Evolutionary conservation across 202 grass and related monocot genomes (phyloP), one percentile per base, ranked within the genome.

Genomic region (Cymbopogon flexuosus): DNA sequence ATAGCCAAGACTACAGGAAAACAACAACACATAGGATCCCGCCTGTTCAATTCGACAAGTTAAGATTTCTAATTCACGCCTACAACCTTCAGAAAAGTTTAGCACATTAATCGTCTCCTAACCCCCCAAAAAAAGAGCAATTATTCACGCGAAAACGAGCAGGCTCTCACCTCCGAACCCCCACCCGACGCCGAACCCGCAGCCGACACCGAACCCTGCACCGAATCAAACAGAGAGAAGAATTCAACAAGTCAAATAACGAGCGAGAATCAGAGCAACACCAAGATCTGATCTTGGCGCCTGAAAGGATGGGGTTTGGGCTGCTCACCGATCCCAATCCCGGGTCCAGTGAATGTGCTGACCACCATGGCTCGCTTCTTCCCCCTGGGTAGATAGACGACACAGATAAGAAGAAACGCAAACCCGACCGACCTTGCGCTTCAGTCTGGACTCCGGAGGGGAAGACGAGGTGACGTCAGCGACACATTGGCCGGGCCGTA

Each of bases 101-200:
- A 81, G 61, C 19, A 11, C 18, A 5, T 33, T 68, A 23, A 64
- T 54, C 16, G 14, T 66, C 59, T 18, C 33, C 23, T 23, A 29
- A 1, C 33, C 33, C 33, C 5, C 10, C 11, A 18, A 19, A 0
- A 16, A 72, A n/a, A 57, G 63, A 2, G 21, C 18, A 58, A n/a
- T 10, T 8, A 47, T 5, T 0, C 12, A 68, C 54, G 36, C 4
- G 54, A 68, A 3, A 4, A 65, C 2, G 5, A 33, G 36, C 31
- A 11, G 3, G 24, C 24, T 21, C 75, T 74, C 70, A 99, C 90
- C 90, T 93, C 92, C 96, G 64, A 99, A 93, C 12, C 96, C 90
- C 96, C 96, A 99, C 23, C 96, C 96, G 35, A 99, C 80, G 74
- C 96, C 90, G 72, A 99, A 99, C 16, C 96, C 96, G 69, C 96